Conservation (phyloP, 2,329 filamentous ascomycete species). For the Sclerotinia borealis region DNA sequence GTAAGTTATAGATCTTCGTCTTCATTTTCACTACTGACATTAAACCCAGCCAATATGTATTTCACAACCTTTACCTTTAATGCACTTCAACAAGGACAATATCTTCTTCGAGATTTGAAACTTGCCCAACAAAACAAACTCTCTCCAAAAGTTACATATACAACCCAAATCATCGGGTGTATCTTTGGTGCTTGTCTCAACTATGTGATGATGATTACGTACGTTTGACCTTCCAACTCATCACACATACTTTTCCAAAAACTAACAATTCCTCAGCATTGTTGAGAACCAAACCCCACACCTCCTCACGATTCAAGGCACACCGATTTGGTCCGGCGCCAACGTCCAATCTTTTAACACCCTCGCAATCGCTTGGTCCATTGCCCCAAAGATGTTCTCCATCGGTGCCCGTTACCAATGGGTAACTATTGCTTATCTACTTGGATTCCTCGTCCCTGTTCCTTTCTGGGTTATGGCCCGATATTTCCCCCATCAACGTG, state of each 20-base stretch:
- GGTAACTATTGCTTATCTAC: constrained; percentile 66
- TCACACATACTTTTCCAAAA: constrained; percentile 34
- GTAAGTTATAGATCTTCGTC: neutral
- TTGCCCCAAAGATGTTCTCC: constrained; percentile 64
- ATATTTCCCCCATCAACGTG: constrained; percentile 49
- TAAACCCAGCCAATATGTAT: constrained; percentile 53
- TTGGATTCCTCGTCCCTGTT: constrained; percentile 59
- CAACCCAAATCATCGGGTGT: constrained; percentile 38
- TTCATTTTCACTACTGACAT: neutral
- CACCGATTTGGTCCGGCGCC: constrained; percentile 59
- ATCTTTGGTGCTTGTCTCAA: constrained; percentile 40
- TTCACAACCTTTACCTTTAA: constrained; percentile 65
- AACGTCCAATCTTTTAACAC: constrained; percentile 54
- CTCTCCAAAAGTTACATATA: constrained; percentile 35
- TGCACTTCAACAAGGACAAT: constrained; percentile 40
- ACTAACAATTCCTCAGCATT: constrained; percentile 52
- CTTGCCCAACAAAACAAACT: constrained; percentile 44
- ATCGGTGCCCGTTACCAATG: constrained; percentile 54
- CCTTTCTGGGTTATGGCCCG: constrained; percentile 50
- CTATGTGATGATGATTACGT: constrained; percentile 56
- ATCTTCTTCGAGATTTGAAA: constrained; percentile 44
- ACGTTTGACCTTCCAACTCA: constrained; percentile 15
- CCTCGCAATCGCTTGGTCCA: constrained; percentile 66
- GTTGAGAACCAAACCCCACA: constrained; percentile 60
- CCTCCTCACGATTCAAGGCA: constrained; percentile 52